phyloP scores from a whole-genome alignment of 1,284 basidiomycete genomes.

The Rhodotorula mucilaginosa region DNA sequence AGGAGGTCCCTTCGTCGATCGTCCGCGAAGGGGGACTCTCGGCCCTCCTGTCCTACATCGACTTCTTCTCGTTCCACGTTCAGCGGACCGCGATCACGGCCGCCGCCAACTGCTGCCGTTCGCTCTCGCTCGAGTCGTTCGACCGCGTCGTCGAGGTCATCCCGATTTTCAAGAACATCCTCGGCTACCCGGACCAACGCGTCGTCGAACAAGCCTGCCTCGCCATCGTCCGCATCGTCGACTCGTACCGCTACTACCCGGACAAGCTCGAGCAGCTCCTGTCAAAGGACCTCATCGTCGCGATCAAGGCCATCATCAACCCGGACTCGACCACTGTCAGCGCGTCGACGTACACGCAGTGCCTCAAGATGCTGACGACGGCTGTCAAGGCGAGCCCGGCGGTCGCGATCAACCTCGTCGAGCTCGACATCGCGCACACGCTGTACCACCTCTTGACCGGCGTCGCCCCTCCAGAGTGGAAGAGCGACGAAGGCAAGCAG shows the following conservation, averaged over 20 bases:
- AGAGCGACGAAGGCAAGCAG: slow-evolving; percentile 33
- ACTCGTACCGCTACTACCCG: slow-evolving; percentile 75
- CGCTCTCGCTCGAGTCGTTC: slow-evolving; percentile 80
- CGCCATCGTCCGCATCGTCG: slow-evolving; percentile 86
- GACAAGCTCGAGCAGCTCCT: slow-evolving; percentile 82
- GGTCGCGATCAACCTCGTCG: slow-evolving; percentile 76
- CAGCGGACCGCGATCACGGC: slow-evolving; percentile 94
- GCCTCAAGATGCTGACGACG: slow-evolving; percentile 81
- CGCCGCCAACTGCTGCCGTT: slow-evolving; percentile 90
- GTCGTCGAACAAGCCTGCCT: slow-evolving; percentile 90
- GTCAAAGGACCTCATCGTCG: slow-evolving; percentile 74
- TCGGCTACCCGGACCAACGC: slow-evolving; percentile 85
- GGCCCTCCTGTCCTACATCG: slow-evolving; percentile 86
- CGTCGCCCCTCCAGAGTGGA: slow-evolving; percentile 64
- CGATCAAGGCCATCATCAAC: slow-evolving; percentile 77
- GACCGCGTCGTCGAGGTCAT: slow-evolving; percentile 82
- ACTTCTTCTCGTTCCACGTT: slow-evolving; percentile 95
- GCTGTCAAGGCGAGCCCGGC: slow-evolving; percentile 80
- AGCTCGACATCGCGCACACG: slow-evolving; percentile 85
- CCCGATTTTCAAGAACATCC: slow-evolving; percentile 85
- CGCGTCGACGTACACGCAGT: slow-evolving; percentile 77
- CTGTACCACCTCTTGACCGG: slow-evolving; percentile 91
- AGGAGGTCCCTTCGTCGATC: slow-evolving; percentile 89
- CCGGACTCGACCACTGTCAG: slow-evolving; percentile 83
- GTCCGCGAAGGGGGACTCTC: slow-evolving; percentile 88